phyloP scores from a whole-genome alignment of 2,329 filamentous ascomycete species.

The Fusarium sp. region DNA sequence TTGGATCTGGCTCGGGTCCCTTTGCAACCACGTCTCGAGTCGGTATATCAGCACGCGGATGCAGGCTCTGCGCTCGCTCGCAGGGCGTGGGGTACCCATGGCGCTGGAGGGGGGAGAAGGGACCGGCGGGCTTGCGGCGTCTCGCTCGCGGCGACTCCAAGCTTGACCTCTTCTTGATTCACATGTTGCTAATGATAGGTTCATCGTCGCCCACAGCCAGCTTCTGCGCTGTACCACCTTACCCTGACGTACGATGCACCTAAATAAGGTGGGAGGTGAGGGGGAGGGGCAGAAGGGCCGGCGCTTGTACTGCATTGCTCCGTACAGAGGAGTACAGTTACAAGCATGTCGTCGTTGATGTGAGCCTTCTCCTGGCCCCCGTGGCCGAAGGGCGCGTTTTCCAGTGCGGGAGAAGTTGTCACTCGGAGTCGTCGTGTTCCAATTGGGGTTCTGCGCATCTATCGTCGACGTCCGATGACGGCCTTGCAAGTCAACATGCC shows the following conservation, averaged over 20 bases:
- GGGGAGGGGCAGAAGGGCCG: constrained; percentile 32
- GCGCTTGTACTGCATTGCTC: constrained; percentile 22
- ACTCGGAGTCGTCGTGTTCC: constrained; percentile 11
- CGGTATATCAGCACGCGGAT: constrained; percentile 41
- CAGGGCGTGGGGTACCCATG: constrained; percentile 39
- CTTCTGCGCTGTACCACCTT: constrained; percentile 28
- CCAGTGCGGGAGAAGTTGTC: neutral
- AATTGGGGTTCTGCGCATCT: constrained; percentile 29
- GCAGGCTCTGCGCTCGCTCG: constrained; percentile 13
- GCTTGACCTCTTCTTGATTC: constrained; percentile 39
- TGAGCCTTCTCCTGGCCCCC: constrained; percentile 26
- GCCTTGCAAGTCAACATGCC: neutral
- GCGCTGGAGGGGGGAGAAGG: constrained; percentile 5
- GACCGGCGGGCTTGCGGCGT: constrained; percentile 23
- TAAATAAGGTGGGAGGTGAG: constrained; percentile 22
- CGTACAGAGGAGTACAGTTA: constrained; percentile 13
- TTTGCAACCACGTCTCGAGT: constrained; percentile 33
- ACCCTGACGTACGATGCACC: constrained; percentile 38
- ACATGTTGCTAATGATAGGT: constrained; percentile 49
- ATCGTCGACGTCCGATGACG: constrained; percentile 1
- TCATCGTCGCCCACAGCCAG: constrained; percentile 41
- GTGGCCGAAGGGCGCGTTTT: constrained; percentile 16
- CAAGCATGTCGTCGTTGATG: constrained; percentile 23
- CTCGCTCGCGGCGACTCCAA: constrained; percentile 33
- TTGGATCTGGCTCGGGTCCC: neutral